Conservation (phyloP, 108 stramenopile genomes). For the Pseudonitzschia multiseries region DNA sequence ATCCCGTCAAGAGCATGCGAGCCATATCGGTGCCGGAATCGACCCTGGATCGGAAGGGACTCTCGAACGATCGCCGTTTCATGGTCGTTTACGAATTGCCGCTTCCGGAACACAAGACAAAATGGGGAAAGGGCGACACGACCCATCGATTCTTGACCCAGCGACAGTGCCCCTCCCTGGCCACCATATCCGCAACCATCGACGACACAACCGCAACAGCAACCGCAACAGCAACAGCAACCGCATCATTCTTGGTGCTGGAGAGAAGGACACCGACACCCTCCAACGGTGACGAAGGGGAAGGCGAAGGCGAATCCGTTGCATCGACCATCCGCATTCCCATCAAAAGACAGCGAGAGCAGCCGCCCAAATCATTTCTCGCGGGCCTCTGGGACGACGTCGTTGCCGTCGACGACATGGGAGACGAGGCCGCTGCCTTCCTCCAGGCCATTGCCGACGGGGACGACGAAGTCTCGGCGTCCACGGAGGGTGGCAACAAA, state of each 20-base stretch:
- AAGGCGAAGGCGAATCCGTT: background rate
- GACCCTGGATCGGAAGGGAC: conserved; percentile 53
- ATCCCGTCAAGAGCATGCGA: conserved; percentile 75
- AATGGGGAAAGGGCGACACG: conserved; percentile 38
- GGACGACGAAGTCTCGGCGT: conserved; percentile 21
- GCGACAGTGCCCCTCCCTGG: conserved; percentile 68
- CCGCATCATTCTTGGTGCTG: conserved; percentile 13
- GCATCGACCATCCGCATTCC: background rate
- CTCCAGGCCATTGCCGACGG: conserved; percentile 53
- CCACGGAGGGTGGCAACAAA: conserved; percentile 2
- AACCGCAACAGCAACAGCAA: too few species aligned
- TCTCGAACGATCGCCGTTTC: conserved; percentile 63
- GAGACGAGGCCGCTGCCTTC: conserved; percentile 72
- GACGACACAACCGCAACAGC: background rate
- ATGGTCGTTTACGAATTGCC: conserved; percentile 71
- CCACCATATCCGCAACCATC: conserved; percentile 47
- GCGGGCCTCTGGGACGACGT: conserved; percentile 72
- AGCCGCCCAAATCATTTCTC: conserved; percentile 24
- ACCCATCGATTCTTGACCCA: conserved; percentile 80
- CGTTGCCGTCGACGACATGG: conserved; percentile 67
- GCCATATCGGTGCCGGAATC: conserved; percentile 48
- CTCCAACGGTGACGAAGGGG: background rate
- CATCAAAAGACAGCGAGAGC: background rate
- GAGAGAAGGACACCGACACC: background rate
- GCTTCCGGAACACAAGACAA: conserved; percentile 37